Evolutionary conservation across 169 alveolate species (phyloP).

Genomic region (Plasmodium knowlesi): DNA sequence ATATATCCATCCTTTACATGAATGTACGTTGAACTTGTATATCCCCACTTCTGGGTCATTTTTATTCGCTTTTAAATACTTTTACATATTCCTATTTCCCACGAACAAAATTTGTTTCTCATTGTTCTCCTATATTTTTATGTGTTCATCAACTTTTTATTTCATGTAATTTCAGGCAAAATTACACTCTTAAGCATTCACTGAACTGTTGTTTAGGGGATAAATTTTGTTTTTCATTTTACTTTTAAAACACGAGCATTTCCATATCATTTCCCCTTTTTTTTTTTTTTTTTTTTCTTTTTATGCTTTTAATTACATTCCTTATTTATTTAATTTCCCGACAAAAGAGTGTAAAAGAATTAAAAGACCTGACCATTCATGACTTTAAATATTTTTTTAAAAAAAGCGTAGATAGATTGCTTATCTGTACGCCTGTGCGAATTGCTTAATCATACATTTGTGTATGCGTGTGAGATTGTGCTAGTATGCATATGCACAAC

Average conservation of each 20-base stretch:
- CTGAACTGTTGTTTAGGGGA: constrained; percentile 21
- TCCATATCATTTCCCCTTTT: neutral
- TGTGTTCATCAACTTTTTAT: neutral
- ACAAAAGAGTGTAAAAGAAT: neutral
- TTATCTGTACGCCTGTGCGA: neutral
- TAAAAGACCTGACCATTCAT: neutral
- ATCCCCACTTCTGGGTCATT: neutral
- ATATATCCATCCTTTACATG: constrained; percentile 9
- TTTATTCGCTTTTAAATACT: constrained; percentile 24
- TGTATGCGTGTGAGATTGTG: neutral
- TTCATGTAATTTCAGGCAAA: neutral
- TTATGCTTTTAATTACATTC: neutral
- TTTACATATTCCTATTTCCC: constrained; percentile 20
- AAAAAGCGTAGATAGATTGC: neutral
- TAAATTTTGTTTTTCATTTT: constrained; percentile 18
- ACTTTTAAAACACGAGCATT: neutral
- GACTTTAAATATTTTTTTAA: constrained; percentile 7
- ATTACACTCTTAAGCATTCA: constrained; percentile 2
- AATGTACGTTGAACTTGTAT: constrained; percentile 20
- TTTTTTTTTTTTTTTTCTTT: neutral
- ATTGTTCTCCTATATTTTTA: constrained; percentile 3
- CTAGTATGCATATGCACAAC: constrained; percentile 1
- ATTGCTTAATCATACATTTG: neutral
- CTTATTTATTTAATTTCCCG: neutral
- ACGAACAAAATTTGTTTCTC: constrained; percentile 13